Percentiles rank a stretch among this genome's conserved stretches.
phyloP scores from a whole-genome alignment of 2,329 filamentous ascomycete species.

The Xylaria hypoxylon region DNA sequence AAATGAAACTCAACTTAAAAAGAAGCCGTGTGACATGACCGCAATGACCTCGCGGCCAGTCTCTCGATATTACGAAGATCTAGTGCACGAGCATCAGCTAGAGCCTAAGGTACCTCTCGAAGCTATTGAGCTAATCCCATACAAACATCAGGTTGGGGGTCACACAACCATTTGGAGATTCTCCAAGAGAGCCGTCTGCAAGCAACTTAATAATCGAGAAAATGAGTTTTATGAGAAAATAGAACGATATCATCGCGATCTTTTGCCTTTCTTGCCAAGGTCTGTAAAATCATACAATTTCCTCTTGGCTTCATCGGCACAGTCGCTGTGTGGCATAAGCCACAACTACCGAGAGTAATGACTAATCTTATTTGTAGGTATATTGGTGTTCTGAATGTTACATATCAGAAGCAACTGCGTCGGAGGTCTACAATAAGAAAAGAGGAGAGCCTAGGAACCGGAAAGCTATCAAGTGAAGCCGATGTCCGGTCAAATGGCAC shows the following conservation, averaged over 20 bases:
- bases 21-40: slow-evolving; percentile 50
- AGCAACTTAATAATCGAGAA: slow-evolving; percentile 96
- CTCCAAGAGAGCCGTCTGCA: slow-evolving; percentile 94
- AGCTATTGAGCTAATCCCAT: slow-evolving; percentile 95
- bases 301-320: slow-evolving; percentile 3
- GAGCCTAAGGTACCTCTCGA: slow-evolving; percentile 74
- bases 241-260: slow-evolving; percentile 87
- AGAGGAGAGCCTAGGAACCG: slow-evolving; percentile 56
- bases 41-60: slow-evolving; percentile 54
- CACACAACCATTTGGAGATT: slow-evolving; percentile 98
- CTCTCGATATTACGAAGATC: slow-evolving; percentile 60
- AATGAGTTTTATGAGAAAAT: slow-evolving; percentile 99
- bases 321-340: not conserved
- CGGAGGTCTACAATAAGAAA: slow-evolving; percentile 68
- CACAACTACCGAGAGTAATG: slow-evolving; percentile 16
- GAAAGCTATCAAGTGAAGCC: slow-evolving; percentile 42
- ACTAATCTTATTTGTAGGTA: slow-evolving; percentile 69
- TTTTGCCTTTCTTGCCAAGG: slow-evolving; percentile 92
- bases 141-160: slow-evolving; percentile 96
- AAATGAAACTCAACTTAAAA: slow-evolving; percentile 56
- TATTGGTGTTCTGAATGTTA: slow-evolving; percentile 96
- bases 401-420: slow-evolving; percentile 85
- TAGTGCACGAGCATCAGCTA: slow-evolving; percentile 64
- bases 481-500: slow-evolving; percentile 53
- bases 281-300: slow-evolving; percentile 53